Evolutionary conservation across 2,329 filamentous ascomycete species (phyloP), one percentile per base, ranked within the genome.

Genomic region (Neofusicoccum sp.): DNA sequence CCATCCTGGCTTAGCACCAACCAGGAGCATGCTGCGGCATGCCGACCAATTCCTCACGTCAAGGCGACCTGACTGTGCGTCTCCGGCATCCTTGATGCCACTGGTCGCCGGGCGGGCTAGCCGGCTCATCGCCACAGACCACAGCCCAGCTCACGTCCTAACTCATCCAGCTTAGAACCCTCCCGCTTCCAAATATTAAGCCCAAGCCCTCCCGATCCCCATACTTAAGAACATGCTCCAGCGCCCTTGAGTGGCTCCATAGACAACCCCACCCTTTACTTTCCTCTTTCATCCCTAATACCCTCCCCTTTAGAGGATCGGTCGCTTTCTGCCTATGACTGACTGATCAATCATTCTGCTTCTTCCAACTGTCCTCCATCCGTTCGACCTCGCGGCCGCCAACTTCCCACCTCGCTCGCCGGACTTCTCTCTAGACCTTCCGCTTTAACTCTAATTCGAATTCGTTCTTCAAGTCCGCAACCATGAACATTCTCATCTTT

Each of bases 401-500:
- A 39, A 33, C 29, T 31, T 48, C 39, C 28, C 29, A 28, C 44
- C 31, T 54, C 54, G 39, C 56, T 64, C 49, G 5, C 41, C 9
- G 56, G 56, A 61, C 43, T 28, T 48, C 33, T 48, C 29, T 39
- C 33, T 41, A 34, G 41, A 54, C 43, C 56, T 44, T n/a, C 44
- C 49, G 14, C 37, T 31, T 43, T 63, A 63, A 63, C 39, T 45
- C 37, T 50, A 56, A 59, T 52, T 36, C 52, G 37, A 56, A 36
- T 29, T 29, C 33, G 28, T 22, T 8, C 2, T 49, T 14, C 34
- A 37, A 29, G 43, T 64, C 64, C 62, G 60, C 65, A 69, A 77
- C 62, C 67, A 79, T 79, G 72, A 82, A 82, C 71, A 71, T 80
- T 64, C 83, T 89, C 74, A 84, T 90, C 66, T 89, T 90, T 73